These are phyloP conservation scores for Dipodascus geniculatus DNA, from an alignment of 805 yeast species.

Conservation along the genomic window DNA sequence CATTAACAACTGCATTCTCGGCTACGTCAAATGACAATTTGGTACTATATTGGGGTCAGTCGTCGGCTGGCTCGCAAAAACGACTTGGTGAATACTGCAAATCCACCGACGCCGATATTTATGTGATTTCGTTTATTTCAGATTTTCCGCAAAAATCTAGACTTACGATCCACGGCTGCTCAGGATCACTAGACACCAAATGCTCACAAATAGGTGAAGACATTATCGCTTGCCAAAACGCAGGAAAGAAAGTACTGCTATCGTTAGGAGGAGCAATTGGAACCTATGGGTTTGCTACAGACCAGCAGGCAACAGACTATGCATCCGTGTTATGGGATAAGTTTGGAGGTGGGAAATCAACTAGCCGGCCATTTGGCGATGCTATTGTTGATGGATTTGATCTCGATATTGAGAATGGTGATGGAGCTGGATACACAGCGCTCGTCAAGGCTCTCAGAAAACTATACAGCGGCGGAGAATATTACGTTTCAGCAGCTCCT, in stretches of 20 bases:
- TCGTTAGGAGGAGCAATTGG: conserved; percentile 71
- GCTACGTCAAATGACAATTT: conserved; percentile 38
- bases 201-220: conserved; percentile 45
- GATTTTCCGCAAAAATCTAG: conserved; percentile 36
- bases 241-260: conserved; percentile 67
- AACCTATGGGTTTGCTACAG: conserved; percentile 39
- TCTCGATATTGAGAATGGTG: conserved; percentile 53
- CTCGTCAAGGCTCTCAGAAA: conserved; percentile 39
- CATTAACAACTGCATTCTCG: conserved; percentile 12
- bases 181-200: conserved; percentile 31
- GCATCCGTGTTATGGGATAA: conserved; percentile 42
- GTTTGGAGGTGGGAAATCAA: conserved; percentile 38
- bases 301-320: conserved; percentile 43
- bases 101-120: conserved; percentile 49
- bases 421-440: conserved; percentile 54
- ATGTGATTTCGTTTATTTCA: conserved; percentile 55
- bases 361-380: conserved; percentile 48
- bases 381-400: conserved; percentile 78
- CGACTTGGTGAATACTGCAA: conserved; percentile 49
- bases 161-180: conserved; percentile 24
- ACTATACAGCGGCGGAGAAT: conserved; percentile 39
- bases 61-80: conserved; percentile 45
- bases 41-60: conserved; percentile 82
- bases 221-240: conserved; percentile 60
- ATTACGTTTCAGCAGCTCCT: conserved; percentile 81